Evolutionary conservation across 192 early-diverging fungal species (phyloP), one percentile per base, ranked within the genome.

Genomic region (Rhizoclosmatium globosum): DNA sequence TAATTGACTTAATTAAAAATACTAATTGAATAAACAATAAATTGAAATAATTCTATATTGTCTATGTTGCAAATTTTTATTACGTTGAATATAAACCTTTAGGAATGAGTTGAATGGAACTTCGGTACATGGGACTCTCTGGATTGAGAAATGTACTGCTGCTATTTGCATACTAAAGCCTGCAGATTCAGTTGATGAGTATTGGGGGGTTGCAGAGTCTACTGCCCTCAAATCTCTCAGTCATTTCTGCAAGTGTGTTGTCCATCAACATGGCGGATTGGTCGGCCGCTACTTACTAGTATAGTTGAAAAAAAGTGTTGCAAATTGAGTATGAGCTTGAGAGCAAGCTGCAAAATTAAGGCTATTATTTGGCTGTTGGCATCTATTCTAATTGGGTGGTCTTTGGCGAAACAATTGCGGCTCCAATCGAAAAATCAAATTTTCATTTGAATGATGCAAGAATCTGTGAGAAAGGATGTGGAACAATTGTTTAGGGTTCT

Each of bases 221-320:
- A 75, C 83, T 57, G 31, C 79, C 67, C 15, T 83, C 47, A 48
- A 88, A 59, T 73, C 83, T 82, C 21, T 87, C 66, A 44, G 43
- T 7, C 67, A 23, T 17, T 68, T 68, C 47, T 68, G 67, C 47
- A 11, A 19, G 17, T 15, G 67, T 6, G 67, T 68, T 48, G 47
- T 68, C 38, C 60, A 62, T 62, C 60, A 62, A 62, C 21, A 39
- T 62, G 9, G 60, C 21, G 7, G 60, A 62, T 62, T 7, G 60
- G 11, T 62, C 60, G 7, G 7, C 60, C 60, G 21, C 7, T 62
- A 31, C 4, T 62, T 9, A 62, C 19, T 9, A 7, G 21, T 31
- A 39, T 62, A 4, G 11, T 62, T 7, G 21, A 62, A 4, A 39
- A 39, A 21, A 21, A 31, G 23, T 23, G 60, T 21, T 62, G 60